Evolutionary conservation across 2,329 filamentous ascomycete genomes (phyloP), one percentile per base, ranked within the genome.

Genomic region (Ophiosphaerella korrae): DNA sequence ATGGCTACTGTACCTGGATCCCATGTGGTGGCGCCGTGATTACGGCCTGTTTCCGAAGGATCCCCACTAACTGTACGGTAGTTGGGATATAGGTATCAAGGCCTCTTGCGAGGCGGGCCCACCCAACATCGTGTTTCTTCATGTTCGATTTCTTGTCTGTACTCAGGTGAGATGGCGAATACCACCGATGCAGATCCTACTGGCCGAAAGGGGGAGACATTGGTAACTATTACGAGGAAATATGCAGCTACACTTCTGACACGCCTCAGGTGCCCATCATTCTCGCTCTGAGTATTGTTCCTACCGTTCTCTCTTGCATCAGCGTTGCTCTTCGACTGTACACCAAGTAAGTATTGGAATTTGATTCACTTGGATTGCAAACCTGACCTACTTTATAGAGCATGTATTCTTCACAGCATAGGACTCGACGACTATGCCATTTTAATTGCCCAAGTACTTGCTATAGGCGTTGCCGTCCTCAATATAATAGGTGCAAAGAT

Each of bases 261-360:
- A 12, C 7, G 7, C 14, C 21, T 3, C 23, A 29, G 38, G 38
- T n/a, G 12, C 18, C 38, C 5, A 26, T 7, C 9, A 40, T 40
- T 16, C 26, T 26, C n/a, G 38, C 12, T 13, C 11, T 40, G 6
- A 13, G 18, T 13, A 40, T 40, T n/a, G n/a, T 23, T 29, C 26
- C 26, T n/a, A 13, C 26, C 38, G 32, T 35, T 14, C 39, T 61
- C 9, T 58, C 58, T n/a, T 57, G 47, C 13, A 23, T 41, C 5
- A 50, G 42, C 32, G 58, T 61, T 14, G 35, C 38, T 16, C 39
- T 61, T 8, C 39, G 58, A 26, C 33, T 61, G 2, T 58, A 54
- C 33, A 48, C 45, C 14, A 36, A 32, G 45, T 32, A 21, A 18
- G 45, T 34, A 29, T 11, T 21, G 11, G 7, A 14, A n/a, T 11